These are phyloP conservation scores for Nicotiana knightiana DNA, from an alignment of 257 asterid species.

Conservation along the genomic window DNA sequence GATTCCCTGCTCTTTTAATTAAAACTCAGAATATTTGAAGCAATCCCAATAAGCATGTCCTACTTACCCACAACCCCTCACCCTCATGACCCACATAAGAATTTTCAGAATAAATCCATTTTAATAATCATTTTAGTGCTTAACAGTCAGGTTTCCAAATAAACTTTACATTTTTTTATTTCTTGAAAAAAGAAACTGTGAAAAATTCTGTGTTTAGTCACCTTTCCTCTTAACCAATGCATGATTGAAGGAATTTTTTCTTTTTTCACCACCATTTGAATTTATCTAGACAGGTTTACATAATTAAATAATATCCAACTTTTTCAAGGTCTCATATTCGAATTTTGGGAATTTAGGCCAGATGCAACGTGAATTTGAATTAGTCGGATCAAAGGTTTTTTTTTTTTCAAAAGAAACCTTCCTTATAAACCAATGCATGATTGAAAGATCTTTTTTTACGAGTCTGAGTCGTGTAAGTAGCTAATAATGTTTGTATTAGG, in stretches of 20 bases:
- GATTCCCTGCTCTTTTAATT: constrained; percentile 27
- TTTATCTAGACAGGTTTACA: constrained; percentile 7
- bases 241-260: constrained; percentile 42
- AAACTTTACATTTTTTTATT: constrained; percentile 25
- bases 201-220: constrained; percentile 13
- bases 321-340: not conserved
- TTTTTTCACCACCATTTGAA: constrained; percentile 29
- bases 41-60: constrained; percentile 63
- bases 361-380: no score
- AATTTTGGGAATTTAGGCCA: no score
- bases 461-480: no score
- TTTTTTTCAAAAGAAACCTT: not conserved
- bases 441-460: constrained; percentile 23
- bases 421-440: constrained; percentile 38
- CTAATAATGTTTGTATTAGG: no score
- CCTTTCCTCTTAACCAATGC: constrained; percentile 28
- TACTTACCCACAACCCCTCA: constrained; percentile 14
- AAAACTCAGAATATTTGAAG: constrained; percentile 20
- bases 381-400: no score
- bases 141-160: constrained; percentile 28
- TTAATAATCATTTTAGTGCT: constrained; percentile 23
- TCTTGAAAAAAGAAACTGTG: constrained; percentile 14
- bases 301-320: not conserved
- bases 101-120: constrained; percentile 6
- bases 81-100: constrained; percentile 8